Base-by-base conservation (phyloP, 202 grass and related monocot genomes). In the Elaeis oleifera region DNA sequence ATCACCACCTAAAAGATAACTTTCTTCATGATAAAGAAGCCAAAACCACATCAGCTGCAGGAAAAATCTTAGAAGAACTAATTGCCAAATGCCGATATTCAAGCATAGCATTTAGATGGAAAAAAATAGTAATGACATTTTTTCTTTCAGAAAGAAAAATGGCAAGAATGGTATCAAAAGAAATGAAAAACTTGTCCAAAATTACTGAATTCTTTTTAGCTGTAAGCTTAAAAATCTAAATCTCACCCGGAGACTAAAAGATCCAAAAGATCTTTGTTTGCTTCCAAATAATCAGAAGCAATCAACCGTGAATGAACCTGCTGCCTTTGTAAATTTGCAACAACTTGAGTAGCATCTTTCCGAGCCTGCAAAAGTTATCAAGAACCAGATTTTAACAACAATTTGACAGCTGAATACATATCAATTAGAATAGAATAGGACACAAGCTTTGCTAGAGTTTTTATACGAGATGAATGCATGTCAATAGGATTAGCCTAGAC, bases 291-390 rank as follows among this genome's bases (percentile, higher is more conserved):
- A 60, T 97, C 92, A 51, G 92, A 97, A 0, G 88, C 92, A 67
- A 92, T 84, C 68, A 97, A 73, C 67, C 76, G 76, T 44, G 87
- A 97, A 14, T 84, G 81, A 17, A 97, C 92, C 74, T 89, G 88
- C 52, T 97, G 92, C 72, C 84, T 82, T 81, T 97, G 92, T 77
- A 97, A 79, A 73, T 97, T 97, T 54, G 92, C 92, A 75, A 97
- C 92, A 67, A 97, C 80, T 86, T 97, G 92, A 74, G 92, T 89
- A 72, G 88, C 88, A 82, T 97, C 92, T 91, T 97, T 97, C 69
- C 88, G 80, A 18, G 92, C 81, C 92, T 97, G 76, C 29, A 91
- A 80, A 23, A 76, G 64, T 36, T 7, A 67, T 50, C 54, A 68
- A 29, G 53, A 26, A 54, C 57, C 21, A 72, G 53, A 74, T 59